Base-by-base conservation (phyloP, 306 rosid species). In the Vachellia pachyceras region DNA sequence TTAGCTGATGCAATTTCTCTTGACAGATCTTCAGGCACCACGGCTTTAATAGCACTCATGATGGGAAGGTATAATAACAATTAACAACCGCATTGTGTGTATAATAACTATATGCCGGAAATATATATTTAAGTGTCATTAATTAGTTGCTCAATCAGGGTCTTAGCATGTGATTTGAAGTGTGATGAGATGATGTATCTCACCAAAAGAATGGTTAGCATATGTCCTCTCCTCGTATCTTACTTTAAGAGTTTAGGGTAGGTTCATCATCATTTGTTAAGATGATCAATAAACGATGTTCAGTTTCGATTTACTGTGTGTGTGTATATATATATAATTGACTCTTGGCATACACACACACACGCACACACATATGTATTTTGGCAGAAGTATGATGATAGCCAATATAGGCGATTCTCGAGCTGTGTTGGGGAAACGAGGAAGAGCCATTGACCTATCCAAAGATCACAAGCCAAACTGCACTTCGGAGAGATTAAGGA, bases 341-440 rank as follows among this genome's bases (percentile, higher is more conserved):
- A 49, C n/a, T 18, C 23, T 52, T 18, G 6, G 22, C 18, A 2
- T 2, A 29, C 33, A 29, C 33, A 2, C 33, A n/a, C n/a, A 2
- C 33, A 2, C 33, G 2, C 33, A 29, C 2, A 29, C 33, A 29
- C 33, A 29, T 29, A 29, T 29, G 5, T 20, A 50, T 20, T 75
- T 13, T 47, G 44, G 52, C 75, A 86, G 89, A 63, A 86, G 76
- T 69, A 72, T 83, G 82, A 60, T 86, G 29, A 72, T 86, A 18
- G 89, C 89, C 36, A 86, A 86, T 73, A 84, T 84, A n/a, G 89
- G 89, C 23, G 89, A 86, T 67, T 86, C 84, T 79, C 86, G 89
- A 33, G 89, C 89, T 72, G 89, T 86, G 41, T 50, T 86, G 70
- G 86, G 89, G 39, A 86, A 80, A 65, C 84, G 84, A 3, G 89